Base-by-base conservation (phyloP, 768 basidiomycete genomes). In the Podaxis rugospora region DNA sequence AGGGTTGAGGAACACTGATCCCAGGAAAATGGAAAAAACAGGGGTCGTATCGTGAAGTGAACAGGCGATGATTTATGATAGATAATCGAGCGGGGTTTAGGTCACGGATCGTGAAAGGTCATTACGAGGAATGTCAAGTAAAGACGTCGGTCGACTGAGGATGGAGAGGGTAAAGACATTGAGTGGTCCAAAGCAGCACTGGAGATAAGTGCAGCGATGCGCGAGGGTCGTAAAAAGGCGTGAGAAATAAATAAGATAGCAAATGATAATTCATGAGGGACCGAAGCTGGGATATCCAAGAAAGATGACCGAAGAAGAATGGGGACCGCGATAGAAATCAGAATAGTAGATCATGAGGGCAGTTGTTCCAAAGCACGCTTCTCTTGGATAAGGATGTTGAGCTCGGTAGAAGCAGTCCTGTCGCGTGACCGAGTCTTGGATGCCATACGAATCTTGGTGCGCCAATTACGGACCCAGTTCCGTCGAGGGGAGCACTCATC, bases 401-500 rank as follows among this genome's bases (percentile, higher is more conserved):
- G 71, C 66, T 79, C 74, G 65, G 78, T 76, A 63, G 77, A 72
- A 58, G 77, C 77, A 37, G 74, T 72, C 55, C 79, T 72, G 61
- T 78, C 78, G 51, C 78, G 81, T 61, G 79, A 76, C 55, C 76
- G 72, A 46, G 83, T 80, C 46, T 79, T 79, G 23, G 86, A 85
- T 1, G 76, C 72, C 37, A 84, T 72, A 57, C 81, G 79, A 49
- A 89, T 82, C 72, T 80, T 87, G 2, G 77, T 76, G 60, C 85
- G 81, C 87, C 83, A 89, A 62, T 88, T 84, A 62, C 81, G 80
- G n/a, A 88, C 80, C 88, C 85, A 88, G 37, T 77, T 72, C 83
- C 86, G 87, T 57, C 81, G 69, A 13, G 72, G 64, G 18, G 70
- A 52, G 21, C 68, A 65, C 23, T 70, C 69, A 46, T 75, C 68